phyloP scores from a whole-genome alignment of 2,329 filamentous ascomycete species.

The Celoporthe dispersa region DNA sequence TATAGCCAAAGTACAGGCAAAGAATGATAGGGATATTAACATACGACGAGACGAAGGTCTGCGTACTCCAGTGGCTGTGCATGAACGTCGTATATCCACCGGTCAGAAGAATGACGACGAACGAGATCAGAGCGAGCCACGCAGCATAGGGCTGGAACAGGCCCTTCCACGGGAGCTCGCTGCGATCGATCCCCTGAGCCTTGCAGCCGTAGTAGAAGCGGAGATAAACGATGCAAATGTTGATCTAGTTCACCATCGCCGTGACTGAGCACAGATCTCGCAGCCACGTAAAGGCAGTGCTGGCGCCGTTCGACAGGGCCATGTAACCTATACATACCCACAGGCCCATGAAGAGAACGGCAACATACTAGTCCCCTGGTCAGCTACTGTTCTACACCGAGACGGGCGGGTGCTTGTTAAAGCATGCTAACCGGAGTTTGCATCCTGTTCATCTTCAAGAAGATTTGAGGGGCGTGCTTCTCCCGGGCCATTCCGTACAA shows the following conservation, averaged over 20 bases:
- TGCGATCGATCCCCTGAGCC: conserved; percentile 31
- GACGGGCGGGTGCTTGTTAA: too few relatives aligned
- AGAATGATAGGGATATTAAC: conserved; percentile 36
- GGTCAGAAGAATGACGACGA: conserved; percentile 18
- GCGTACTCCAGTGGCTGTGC: conserved; percentile 28
- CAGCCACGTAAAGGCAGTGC: conserved; percentile 31
- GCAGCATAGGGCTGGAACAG: conserved; percentile 20
- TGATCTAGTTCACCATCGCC: conserved; percentile 38
- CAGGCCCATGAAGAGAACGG: background rate
- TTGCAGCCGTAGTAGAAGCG: conserved; percentile 36
- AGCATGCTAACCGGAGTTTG: conserved; percentile 45
- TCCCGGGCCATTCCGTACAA: conserved; percentile 59
- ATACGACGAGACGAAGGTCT: conserved; percentile 37
- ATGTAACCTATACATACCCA: conserved; percentile 16
- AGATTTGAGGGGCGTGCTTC: conserved; percentile 55
- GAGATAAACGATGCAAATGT: conserved; percentile 39
- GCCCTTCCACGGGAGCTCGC: conserved; percentile 13
- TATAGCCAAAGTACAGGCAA: conserved; percentile 37
- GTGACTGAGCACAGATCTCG: conserved; percentile 37
- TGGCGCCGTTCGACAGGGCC: conserved; percentile 13
- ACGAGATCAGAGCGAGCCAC: conserved; percentile 5
- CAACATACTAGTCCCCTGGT: conserved; percentile 13
- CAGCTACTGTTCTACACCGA: too few relatives aligned
- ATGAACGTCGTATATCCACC: conserved; percentile 23
- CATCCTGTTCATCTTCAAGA: conserved; percentile 52